Evolutionary conservation across 495 filamentous ascomycete genomes (phyloP).

Genomic region (Aspergillus nidulans): DNA sequence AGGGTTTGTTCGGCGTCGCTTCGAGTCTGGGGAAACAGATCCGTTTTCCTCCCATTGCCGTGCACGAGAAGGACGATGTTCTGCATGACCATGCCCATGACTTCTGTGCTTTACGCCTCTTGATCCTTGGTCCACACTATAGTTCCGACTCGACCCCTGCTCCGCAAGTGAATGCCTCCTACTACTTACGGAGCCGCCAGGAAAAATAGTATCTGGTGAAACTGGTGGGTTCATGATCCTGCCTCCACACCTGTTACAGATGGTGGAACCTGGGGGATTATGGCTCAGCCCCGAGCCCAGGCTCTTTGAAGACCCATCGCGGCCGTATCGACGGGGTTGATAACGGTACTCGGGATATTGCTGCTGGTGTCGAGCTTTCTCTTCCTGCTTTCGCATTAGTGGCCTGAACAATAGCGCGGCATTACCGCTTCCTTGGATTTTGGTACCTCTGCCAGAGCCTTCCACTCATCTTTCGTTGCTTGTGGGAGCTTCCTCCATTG

Average conservation of each 20-base stretch:
- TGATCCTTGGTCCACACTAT: conserved; percentile 14
- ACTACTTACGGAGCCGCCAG: conserved; percentile 20
- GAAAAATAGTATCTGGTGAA: conserved; percentile 38
- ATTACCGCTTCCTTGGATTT: background rate
- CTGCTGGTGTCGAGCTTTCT: conserved; percentile 83
- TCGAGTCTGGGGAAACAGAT: conserved; percentile 44
- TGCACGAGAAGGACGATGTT: conserved; percentile 19
- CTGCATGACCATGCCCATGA: conserved; percentile 7
- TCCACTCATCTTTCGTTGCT: conserved; percentile 84
- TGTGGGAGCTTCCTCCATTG: conserved; percentile 76
- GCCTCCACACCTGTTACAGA: conserved; percentile 42
- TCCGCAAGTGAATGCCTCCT: conserved; percentile 17
- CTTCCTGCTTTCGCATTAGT: conserved; percentile 53
- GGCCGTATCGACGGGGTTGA: conserved; percentile 76
- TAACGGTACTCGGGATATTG: conserved; percentile 94
- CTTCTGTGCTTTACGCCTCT: conserved; percentile 23
- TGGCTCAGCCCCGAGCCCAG: conserved; percentile 34
- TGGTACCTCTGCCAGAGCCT: conserved; percentile 74
- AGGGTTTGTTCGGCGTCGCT: conserved; percentile 52
- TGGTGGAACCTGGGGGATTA: conserved; percentile 35
- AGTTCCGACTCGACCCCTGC: conserved; percentile 18
- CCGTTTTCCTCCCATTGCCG: conserved; percentile 28
- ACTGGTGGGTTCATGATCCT: conserved; percentile 44
- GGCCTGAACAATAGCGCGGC: background rate
- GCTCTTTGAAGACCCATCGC: conserved; percentile 35